Evolutionary conservation across 2,329 filamentous ascomycete species (phyloP).

Genomic region (Graphium sp.): DNA sequence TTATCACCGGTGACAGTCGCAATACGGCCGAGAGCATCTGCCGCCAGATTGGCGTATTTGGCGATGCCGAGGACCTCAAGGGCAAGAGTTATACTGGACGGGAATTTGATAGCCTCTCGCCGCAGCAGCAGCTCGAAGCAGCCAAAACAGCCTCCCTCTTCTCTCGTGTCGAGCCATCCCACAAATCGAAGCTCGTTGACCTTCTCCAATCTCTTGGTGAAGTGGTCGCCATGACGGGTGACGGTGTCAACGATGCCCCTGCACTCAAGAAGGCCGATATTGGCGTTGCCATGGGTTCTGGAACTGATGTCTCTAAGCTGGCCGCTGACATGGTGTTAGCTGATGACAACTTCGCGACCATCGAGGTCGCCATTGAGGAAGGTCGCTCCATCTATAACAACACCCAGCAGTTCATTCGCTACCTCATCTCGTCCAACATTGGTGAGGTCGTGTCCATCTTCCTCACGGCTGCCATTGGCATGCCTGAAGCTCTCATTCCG

Average conservation of each 20-base stretch:
- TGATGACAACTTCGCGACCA: slow-evolving; percentile 98
- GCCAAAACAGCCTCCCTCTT: slow-evolving; percentile 80
- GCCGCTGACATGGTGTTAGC: slow-evolving; percentile 97
- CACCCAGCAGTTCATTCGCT: slow-evolving; percentile 98
- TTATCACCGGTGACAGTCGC: slow-evolving; percentile 95
- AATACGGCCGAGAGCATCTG: slow-evolving; percentile 97
- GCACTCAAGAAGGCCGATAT: slow-evolving; percentile 98
- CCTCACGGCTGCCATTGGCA: slow-evolving; percentile 84
- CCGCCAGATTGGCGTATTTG: slow-evolving; percentile 90
- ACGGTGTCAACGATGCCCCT: slow-evolving; percentile 95
- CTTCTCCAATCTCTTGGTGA: slow-evolving; percentile 84
- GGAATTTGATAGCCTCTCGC: slow-evolving; percentile 76
- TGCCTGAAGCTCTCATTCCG: slow-evolving; percentile 93
- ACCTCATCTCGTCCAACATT: slow-evolving; percentile 97
- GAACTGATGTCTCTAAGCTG: slow-evolving; percentile 91
- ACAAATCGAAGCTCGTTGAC: slow-evolving; percentile 97
- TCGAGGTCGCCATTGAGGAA: slow-evolving; percentile 89
- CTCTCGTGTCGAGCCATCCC: slow-evolving; percentile 84
- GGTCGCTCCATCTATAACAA: slow-evolving; percentile 99
- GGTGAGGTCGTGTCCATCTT: slow-evolving; percentile 99
- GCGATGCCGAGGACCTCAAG: slow-evolving; percentile 58
- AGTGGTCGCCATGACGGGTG: slow-evolving; percentile 97
- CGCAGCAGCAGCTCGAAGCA: slow-evolving; percentile 65
- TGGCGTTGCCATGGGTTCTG: slow-evolving; percentile 95
- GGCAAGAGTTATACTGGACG: slow-evolving; percentile 94